Base-by-base conservation (phyloP, 257 asterid species). In the Perilla frutescens region DNA sequence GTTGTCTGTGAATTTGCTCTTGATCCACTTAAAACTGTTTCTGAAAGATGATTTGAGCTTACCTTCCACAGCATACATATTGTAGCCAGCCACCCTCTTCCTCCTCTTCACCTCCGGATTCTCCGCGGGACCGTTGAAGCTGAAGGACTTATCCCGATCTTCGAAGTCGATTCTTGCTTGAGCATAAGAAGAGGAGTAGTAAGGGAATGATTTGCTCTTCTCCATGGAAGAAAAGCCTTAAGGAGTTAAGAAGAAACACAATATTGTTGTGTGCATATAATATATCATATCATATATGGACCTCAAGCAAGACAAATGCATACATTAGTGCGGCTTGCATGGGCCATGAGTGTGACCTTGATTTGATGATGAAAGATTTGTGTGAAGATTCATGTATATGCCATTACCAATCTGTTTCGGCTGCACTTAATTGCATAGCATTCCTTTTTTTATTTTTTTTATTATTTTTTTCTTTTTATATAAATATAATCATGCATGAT, bases 1-100 rank as follows among this genome's bases (percentile, higher is more conserved):
- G 62, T 83, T 82, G 26, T 84, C 86, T 0, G 84, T 53, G 73
- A 93, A 87, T 76, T 89, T 93, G 85, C 80, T 88, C 88, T 91
- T 93, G 84, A 91, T 87, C 97, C 98, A 93, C 85, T 88, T 93
- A 72, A 91, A 86, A 82, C 97, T 89, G 89, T 79, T 91, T 63
- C 91, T 89, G 45, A 93, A 68, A 2, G 97, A 89, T n/a, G 93
- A 85, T 73, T 89, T 89, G 64, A 93, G 78, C 87, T 88, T 93
- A 81, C 91, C 96, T 83, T 93, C 98, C 78, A 84, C 14, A 29
- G 92, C 64, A 68, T 83, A 91, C 96, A 81, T 89, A 72, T 89
- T 93, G 70, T 93, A 93, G 31, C 77, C 74, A 31, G 98, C 96
- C 76, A 93, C 90, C 76, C 98, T 88, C 74, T 81, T 89, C 84